Conservation (phyloP, 495 filamentous ascomycete genomes). For the Trypethelium eluteriae region DNA sequence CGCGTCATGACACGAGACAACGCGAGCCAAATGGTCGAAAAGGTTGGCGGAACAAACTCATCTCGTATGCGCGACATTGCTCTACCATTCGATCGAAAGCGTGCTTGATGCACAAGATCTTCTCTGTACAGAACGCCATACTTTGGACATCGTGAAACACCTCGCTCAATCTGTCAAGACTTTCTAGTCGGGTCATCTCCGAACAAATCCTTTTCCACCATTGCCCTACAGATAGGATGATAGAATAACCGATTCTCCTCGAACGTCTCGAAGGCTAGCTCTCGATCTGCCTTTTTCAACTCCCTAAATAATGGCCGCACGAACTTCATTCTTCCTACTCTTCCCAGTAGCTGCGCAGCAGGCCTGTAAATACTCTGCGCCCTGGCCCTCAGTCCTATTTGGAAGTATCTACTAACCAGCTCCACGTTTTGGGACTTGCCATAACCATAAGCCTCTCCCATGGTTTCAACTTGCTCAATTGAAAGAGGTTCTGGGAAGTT, state of each 20-base stretch:
- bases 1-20: background rate
- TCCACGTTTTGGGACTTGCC: constrained; percentile 69
- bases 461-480: constrained; percentile 51
- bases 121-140: no score
- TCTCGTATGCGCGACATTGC: background rate
- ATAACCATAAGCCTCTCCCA: constrained; percentile 68
- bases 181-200: constrained; percentile 29
- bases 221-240: constrained; percentile 80
- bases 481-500: constrained; percentile 54
- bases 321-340: constrained; percentile 94
- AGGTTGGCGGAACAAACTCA: background rate
- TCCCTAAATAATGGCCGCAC: constrained; percentile 71
- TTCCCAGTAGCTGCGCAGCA: constrained; percentile 64
- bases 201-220: constrained; percentile 78
- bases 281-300: constrained; percentile 62
- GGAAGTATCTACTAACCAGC: constrained; percentile 67
- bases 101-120: no score
- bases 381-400: constrained; percentile 66
- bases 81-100: no score
- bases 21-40: background rate
- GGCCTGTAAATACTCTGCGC: constrained; percentile 58
- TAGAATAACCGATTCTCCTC: constrained; percentile 84
- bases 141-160: background rate
- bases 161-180: constrained; percentile 7
- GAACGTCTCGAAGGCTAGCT: constrained; percentile 73